These are phyloP conservation scores for Hibiscus tridactylites DNA, from an alignment of 345 rosid species.

Conservation along the genomic window DNA sequence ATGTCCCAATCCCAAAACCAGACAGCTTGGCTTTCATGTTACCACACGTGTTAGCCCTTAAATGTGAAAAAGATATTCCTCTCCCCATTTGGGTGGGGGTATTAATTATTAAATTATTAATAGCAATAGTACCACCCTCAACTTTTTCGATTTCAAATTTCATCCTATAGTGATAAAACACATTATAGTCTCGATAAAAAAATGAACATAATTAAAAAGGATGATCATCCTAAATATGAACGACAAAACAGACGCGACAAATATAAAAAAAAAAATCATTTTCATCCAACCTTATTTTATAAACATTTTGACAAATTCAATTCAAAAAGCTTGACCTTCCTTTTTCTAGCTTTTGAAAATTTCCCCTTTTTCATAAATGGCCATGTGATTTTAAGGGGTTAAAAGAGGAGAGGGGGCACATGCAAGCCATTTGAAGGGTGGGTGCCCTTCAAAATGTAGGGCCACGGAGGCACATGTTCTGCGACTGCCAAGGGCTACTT, in stretches of 20 bases:
- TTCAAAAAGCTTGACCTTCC: neutral
- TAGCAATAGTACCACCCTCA: neutral
- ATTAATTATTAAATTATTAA: too few species aligned
- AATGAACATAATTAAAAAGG: too few species aligned
- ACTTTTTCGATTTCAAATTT: too few species aligned
- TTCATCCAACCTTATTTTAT: neutral
- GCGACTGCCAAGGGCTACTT: neutral
- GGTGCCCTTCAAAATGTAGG: constrained; percentile 33
- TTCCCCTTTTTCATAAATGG: neutral
- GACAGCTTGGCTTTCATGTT: constrained; percentile 15
- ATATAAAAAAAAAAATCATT: too few species aligned
- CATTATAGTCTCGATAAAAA: too few species aligned
- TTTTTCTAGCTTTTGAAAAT: neutral
- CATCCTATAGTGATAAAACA: too few species aligned
- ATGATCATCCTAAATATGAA: too few species aligned
- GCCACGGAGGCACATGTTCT: constrained; percentile 27
- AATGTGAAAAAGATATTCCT: constrained; percentile 15
- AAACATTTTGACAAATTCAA: neutral
- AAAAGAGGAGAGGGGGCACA: constrained; percentile 15
- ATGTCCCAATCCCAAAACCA: constrained; percentile 4
- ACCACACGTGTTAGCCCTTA: constrained; percentile 28
- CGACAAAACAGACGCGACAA: too few species aligned
- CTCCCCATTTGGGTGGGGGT: neutral
- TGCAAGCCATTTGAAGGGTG: constrained; percentile 21
- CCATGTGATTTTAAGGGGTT: constrained; percentile 12